phyloP scores from a whole-genome alignment of 371 early-diverging fungal genomes.

The Saksenaea oblongispora region DNA sequence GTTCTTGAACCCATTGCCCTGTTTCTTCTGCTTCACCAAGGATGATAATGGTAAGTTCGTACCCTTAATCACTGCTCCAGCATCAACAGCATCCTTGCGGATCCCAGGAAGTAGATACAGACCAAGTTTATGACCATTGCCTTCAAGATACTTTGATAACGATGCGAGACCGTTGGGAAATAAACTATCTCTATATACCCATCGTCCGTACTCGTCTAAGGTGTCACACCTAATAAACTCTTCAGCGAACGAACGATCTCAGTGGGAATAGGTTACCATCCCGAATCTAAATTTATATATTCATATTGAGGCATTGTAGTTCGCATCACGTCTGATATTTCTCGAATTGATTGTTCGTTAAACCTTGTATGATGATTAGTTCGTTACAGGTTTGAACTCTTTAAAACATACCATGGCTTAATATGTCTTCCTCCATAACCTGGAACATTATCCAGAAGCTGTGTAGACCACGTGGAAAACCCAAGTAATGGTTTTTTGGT shows the following conservation, averaged over 20 bases:
- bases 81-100: conserved; percentile 34
- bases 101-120: conserved; percentile 47
- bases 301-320: conserved; percentile 41
- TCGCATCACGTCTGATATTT: conserved; percentile 41
- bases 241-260: neutral
- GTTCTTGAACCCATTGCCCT: conserved; percentile 46
- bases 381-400: neutral
- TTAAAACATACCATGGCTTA: conserved; percentile 31
- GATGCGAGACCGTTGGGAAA: conserved; percentile 40
- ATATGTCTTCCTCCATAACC: conserved; percentile 48
- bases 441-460: conserved; percentile 40
- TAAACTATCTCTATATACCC: conserved; percentile 35
- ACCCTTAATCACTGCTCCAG: conserved; percentile 24
- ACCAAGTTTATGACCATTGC: conserved; percentile 46
- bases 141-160: conserved; percentile 24
- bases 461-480: conserved; percentile 52
- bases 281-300: conserved; percentile 50
- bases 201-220: conserved; percentile 43
- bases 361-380: conserved; percentile 29
- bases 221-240: conserved; percentile 29
- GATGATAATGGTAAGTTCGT: conserved; percentile 18
- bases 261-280: conserved; percentile 34
- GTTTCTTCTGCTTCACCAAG: conserved; percentile 21
- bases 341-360: conserved; percentile 29
- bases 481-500: conserved; percentile 42